Evolutionary conservation across 2,329 filamentous ascomycete genomes (phyloP), one percentile per base, ranked within the genome.

Genomic region (Xylogone sp.): DNA sequence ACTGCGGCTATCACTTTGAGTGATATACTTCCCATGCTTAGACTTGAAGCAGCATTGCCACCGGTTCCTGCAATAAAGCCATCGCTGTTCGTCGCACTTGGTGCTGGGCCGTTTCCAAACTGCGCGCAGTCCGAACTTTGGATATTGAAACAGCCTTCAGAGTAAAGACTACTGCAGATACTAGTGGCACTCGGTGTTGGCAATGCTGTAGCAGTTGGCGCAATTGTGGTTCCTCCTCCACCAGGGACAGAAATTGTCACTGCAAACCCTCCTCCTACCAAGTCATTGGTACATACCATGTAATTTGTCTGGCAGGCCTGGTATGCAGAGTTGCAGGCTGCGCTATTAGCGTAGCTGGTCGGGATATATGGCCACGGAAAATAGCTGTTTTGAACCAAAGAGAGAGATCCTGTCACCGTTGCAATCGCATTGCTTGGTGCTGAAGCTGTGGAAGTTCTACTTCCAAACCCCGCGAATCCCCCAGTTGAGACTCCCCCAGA

Each of bases 351-450:
- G 55, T 81, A 83, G 12, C 72, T 73, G 1, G 77, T 81, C 45
- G 62, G 53, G 48, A 82, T 73, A 60, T 79, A 79, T 1, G 82
- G 82, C 63, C 84, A 85, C 10, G 77, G 74, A 63, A 83, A 85
- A 65, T 78, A 83, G 21, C 69, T 58, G 62, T 85, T 84, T 42
- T 73, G 66, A 18, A 84, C 79, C 61, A 74, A 82, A 29, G 79
- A 79, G 19, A 70, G 69, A 1, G 68, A 61, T 19, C 67, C 65
- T 2, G 72, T 55, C 9, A 56, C 53, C 3, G 53, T 54, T 13
- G 49, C 29, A n/a, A 49, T 45, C 2, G 70, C 21, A 6, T 16
- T 20, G 8, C 50, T 29, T 4, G 53, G 53, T 21, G 47, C 46
- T 5, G 57, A 54, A 10, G 53, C 48, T 18, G 57, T 58, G n/a